These are phyloP conservation scores for Dactylellina haptotyla DNA, from an alignment of 2,329 filamentous ascomycete species.

Conservation along the genomic window DNA sequence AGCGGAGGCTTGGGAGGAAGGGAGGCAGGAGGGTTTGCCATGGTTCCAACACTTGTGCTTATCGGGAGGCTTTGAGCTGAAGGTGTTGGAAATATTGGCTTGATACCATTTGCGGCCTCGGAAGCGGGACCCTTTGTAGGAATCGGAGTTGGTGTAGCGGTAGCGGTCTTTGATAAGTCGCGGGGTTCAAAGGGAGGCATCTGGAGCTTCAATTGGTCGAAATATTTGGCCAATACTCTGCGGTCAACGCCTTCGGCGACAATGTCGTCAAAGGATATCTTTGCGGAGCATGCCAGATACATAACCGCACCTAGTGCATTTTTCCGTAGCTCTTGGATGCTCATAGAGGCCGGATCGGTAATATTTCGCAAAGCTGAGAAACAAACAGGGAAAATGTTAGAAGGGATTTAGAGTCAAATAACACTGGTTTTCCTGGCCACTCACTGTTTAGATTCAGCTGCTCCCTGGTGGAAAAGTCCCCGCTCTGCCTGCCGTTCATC, in stretches of 20 bases:
- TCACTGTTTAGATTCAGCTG: constrained; percentile 11
- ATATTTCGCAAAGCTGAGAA: constrained; percentile 8
- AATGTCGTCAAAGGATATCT: constrained; percentile 78
- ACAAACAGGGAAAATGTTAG: constrained; percentile 13
- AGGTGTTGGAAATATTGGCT: constrained; percentile 10
- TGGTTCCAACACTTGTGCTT: not conserved
- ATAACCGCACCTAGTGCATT: constrained; percentile 75
- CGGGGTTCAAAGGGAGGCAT: constrained; percentile 38
- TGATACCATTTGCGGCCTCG: not conserved
- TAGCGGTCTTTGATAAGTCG: constrained; percentile 16
- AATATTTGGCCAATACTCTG: constrained; percentile 71
- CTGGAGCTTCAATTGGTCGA: constrained; percentile 73
- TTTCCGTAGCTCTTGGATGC: constrained; percentile 61
- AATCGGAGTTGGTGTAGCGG: not conserved
- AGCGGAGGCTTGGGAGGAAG: constrained; percentile 28
- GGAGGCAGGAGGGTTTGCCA: constrained; percentile 17
- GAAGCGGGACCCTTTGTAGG: not conserved
- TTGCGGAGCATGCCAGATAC: constrained; percentile 69
- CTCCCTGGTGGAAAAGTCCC: constrained; percentile 3
- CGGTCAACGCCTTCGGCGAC: constrained; percentile 77
- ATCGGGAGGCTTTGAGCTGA: not conserved
- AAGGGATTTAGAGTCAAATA: not conserved
- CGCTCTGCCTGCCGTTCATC: constrained; percentile 10
- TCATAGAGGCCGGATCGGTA: constrained; percentile 5
- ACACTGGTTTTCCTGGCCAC: not conserved